phyloP scores from a whole-genome alignment of 139 green algal genomes.

The Parachlorella kessleri region DNA sequence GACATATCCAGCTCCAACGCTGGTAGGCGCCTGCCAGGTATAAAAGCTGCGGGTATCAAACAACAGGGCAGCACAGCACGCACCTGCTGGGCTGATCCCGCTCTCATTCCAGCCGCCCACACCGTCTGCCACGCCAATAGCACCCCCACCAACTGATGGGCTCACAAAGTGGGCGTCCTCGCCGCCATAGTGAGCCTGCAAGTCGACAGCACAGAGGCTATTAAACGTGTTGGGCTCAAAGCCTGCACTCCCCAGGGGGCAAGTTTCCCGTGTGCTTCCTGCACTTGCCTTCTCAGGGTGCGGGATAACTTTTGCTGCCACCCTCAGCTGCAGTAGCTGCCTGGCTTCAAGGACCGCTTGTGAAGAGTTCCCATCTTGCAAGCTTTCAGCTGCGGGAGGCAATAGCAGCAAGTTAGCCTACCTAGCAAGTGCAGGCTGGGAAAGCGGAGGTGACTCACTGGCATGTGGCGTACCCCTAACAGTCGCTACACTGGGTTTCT shows the following conservation, averaged over 20 bases:
- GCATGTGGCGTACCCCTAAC: too few relatives aligned
- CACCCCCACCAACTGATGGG: conserved; percentile 28
- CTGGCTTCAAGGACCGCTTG: not conserved
- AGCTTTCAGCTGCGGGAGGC: not conserved
- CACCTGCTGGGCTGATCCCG: conserved; percentile 50
- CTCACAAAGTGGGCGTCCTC: conserved; percentile 87
- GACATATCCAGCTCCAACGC: too few relatives aligned
- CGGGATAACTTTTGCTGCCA: not conserved
- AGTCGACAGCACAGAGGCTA: not conserved
- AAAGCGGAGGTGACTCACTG: too few relatives aligned
- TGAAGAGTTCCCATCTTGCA: not conserved
- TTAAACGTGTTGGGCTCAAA: not conserved
- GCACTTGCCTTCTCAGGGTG: not conserved
- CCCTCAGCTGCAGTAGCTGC: not conserved
- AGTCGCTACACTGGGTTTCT: too few relatives aligned
- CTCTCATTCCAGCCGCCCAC: conserved; percentile 79
- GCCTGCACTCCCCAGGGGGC: too few relatives aligned
- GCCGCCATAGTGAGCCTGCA: conserved; percentile 70
- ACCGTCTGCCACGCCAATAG: conserved; percentile 84
- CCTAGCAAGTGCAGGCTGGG: too few relatives aligned
- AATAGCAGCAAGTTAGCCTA: too few relatives aligned
- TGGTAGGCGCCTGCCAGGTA: too few relatives aligned
- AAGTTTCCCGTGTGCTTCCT: too few relatives aligned
- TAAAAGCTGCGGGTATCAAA: too few relatives aligned
- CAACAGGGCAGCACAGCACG: not conserved